Percentiles rank a stretch among this genome's conserved stretches.
Conservation (phyloP, 768 basidiomycete genomes). For the Cantharellus cinnabarinus region DNA sequence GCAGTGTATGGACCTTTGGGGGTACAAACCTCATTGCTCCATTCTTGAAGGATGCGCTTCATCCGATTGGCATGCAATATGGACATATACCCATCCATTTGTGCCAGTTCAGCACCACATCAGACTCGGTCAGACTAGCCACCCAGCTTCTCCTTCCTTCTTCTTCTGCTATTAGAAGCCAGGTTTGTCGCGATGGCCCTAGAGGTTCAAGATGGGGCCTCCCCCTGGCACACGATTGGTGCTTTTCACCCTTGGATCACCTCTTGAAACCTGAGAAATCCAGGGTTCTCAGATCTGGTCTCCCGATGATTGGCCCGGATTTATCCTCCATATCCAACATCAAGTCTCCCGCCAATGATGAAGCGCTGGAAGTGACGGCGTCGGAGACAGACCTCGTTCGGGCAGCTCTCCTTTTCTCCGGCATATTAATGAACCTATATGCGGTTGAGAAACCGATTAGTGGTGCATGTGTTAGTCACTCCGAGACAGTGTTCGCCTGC, state of each 20-base stretch:
- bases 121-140: constrained; percentile 27
- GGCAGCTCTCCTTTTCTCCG: constrained; percentile 41
- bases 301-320: too few species aligned
- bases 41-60: constrained; percentile 24
- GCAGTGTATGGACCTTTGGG: constrained; percentile 4
- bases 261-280: constrained; percentile 61
- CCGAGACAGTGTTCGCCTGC: constrained; percentile 45
- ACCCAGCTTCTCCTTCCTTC: constrained; percentile 8
- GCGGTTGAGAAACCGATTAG: constrained; percentile 13
- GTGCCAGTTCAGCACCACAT: constrained; percentile 29
- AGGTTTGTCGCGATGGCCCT: neutral
- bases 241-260: constrained; percentile 47
- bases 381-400: constrained; percentile 63
- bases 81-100: too few species aligned
- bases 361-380: constrained; percentile 22
- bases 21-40: constrained; percentile 30
- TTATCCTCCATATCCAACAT: too few species aligned
- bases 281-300: constrained; percentile 33
- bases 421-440: constrained; percentile 25
- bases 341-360: constrained; percentile 9
- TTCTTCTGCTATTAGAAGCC: constrained; percentile 13
- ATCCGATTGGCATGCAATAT: neutral
- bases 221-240: constrained; percentile 38
- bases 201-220: constrained; percentile 7
- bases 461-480: constrained; percentile 25